phyloP scores from a whole-genome alignment of 2,329 filamentous ascomycete genomes.

The Aureobasidium melanogenum region DNA sequence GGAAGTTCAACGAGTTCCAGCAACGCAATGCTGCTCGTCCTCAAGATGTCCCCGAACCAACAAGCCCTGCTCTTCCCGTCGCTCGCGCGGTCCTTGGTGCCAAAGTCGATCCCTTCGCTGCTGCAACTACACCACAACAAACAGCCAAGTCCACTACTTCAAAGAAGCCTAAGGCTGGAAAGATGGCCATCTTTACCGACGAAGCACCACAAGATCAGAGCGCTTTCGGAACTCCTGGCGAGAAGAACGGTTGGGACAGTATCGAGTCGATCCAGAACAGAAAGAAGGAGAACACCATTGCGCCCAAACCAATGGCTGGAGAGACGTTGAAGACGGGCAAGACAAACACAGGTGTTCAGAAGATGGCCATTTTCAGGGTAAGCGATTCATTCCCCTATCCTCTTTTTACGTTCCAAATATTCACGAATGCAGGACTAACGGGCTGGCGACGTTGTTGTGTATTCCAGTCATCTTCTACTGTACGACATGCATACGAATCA shows the following conservation, averaged over 20 bases:
- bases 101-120: conserved; percentile 74
- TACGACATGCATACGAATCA: conserved; percentile 11
- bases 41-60: conserved; percentile 55
- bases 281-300: conserved; percentile 86
- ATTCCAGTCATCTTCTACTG: conserved; percentile 14
- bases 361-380: conserved; percentile 95
- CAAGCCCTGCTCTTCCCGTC: conserved; percentile 77
- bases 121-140: conserved; percentile 57
- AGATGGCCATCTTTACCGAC: conserved; percentile 88
- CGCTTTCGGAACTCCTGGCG: conserved; percentile 35
- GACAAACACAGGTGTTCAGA: conserved; percentile 65
- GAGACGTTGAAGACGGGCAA: conserved; percentile 84
- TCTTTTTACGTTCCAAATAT: conserved; percentile 50
- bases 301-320: conserved; percentile 82
- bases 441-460: conserved; percentile 12
- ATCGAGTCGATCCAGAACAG: conserved; percentile 80
- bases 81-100: conserved; percentile 75
- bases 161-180: conserved; percentile 62
- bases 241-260: conserved; percentile 74
- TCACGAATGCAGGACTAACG: conserved; percentile 95
- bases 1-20: conserved; percentile 91
- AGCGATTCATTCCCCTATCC: conserved; percentile 36
- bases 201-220: conserved; percentile 31
- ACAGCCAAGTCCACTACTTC: conserved; percentile 35
- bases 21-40: conserved; percentile 62